Base-by-base conservation (phyloP, 257 asterid species). In the Osmanthus fragrans region DNA sequence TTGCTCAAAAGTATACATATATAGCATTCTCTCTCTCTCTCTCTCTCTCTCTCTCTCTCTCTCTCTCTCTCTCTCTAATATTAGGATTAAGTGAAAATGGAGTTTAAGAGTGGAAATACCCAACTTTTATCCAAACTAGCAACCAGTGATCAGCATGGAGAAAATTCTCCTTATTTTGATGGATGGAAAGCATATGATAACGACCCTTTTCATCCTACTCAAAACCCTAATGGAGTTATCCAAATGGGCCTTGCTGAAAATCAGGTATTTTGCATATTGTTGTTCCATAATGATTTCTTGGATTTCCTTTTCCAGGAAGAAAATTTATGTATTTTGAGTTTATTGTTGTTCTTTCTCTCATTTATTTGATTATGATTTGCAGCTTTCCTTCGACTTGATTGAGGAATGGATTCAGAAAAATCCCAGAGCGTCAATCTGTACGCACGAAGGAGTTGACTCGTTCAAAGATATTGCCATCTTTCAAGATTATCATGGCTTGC, bases 181-280 rank as follows among this genome's bases (percentile, higher is more conserved):
- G 98, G 98, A 19, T 91, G 97, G 97, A 94, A 92, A 84, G 97
- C 98, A 0, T 92, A 88, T 63, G 90, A 92, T 36, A 85, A 73
- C 4, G 84, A 94, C 84, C 98, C 98, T 60, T 94, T 84, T 64
- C 97, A 92, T 77, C 91, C 96, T 51, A 16, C 64, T 3, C 3
- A 49, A 6, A 94, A 94, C 80, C 96, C 88, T 74, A 47, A 80
- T 36, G 98, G 98, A 9, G 96, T 94, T 54, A 89, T 94, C 58
- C 98, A 94, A 79, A 89, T 92, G 97, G 98, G 98, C 5, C 96
- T 94, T 18, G 91, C 98, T 11, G 98, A 94, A 79, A 94, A 94
- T 68, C 97, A 86, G 94, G 98, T 88, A 60, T 21, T n/a, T 15
- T 49, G 0, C 33, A 23, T 16, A 56, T 7, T 19, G 10, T 16